phyloP scores from a whole-genome alignment of 805 yeast species.

The Huiozyma sinensis region DNA sequence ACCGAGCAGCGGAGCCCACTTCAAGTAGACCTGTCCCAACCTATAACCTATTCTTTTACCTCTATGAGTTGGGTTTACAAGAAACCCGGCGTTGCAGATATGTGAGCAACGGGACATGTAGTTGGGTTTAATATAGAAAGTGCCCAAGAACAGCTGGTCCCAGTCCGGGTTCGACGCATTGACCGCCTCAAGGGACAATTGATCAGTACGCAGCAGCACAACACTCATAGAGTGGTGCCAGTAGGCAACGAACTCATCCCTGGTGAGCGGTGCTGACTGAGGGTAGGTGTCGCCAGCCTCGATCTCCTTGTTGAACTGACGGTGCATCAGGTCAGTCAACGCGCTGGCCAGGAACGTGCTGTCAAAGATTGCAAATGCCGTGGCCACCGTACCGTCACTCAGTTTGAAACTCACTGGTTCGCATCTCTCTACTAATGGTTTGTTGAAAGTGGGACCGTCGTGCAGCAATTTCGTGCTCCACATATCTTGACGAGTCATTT shows the following conservation, averaged over 20 bases:
- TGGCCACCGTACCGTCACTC: constrained; percentile 35
- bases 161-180: constrained; percentile 28
- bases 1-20: constrained; percentile 70
- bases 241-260: constrained; percentile 45
- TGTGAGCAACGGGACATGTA: constrained; percentile 79
- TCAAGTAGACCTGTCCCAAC: constrained; percentile 57
- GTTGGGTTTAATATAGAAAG: constrained; percentile 77
- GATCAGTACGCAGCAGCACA: constrained; percentile 41
- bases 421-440: constrained; percentile 28
- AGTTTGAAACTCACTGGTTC: constrained; percentile 33
- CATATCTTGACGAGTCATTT: no score
- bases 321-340: constrained; percentile 36
- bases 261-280: constrained; percentile 31
- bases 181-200: constrained; percentile 4
- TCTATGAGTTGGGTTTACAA: constrained; percentile 50
- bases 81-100: constrained; percentile 78
- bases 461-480: constrained; percentile 11
- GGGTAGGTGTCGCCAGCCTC: constrained; percentile 75
- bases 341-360: constrained; percentile 38
- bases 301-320: constrained; percentile 53
- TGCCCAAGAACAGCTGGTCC: constrained; percentile 49
- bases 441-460: constrained; percentile 27
- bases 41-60: constrained; percentile 60
- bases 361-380: constrained; percentile 50
- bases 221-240: constrained; percentile 64